Evolutionary conservation across 2,329 filamentous ascomycete species (phyloP).

Genomic region (Juglanconis sp.): DNA sequence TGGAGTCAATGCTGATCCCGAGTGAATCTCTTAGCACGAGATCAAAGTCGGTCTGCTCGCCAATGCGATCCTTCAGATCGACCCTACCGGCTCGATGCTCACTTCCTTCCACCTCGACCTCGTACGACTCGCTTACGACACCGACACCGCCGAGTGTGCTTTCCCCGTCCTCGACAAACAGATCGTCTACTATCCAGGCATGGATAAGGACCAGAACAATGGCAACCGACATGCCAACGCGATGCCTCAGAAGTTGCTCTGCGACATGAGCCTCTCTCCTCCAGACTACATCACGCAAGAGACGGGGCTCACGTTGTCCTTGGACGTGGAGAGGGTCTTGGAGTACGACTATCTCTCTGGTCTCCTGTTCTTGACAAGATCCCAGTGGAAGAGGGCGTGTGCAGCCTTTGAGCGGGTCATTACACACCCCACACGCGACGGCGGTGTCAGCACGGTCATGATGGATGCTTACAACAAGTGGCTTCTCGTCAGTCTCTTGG

Average conservation of each 20-base stretch:
- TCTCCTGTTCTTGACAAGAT: constrained; percentile 60
- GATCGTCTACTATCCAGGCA: constrained; percentile 62
- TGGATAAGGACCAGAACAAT: constrained; percentile 23
- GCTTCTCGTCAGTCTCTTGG: constrained; percentile 72
- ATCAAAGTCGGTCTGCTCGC: constrained; percentile 45
- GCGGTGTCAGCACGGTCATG: constrained; percentile 72
- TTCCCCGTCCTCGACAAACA: constrained; percentile 61
- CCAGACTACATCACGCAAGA: constrained; percentile 57
- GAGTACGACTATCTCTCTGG: constrained; percentile 66
- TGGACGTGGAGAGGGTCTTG: constrained; percentile 54
- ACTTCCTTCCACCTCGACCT: constrained; percentile 61
- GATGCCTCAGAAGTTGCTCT: constrained; percentile 34
- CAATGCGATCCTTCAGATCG: constrained; percentile 60
- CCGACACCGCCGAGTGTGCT: constrained; percentile 50
- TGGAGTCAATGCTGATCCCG: not conserved
- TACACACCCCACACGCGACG: constrained; percentile 61
- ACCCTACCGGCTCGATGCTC: constrained; percentile 64
- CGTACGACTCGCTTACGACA: constrained; percentile 56
- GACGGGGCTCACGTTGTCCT: constrained; percentile 53
- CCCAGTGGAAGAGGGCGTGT: constrained; percentile 61
- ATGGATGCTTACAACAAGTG: constrained; percentile 90
- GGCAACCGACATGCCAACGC: constrained; percentile 26
- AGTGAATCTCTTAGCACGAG: constrained; percentile 35
- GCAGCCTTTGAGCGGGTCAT: constrained; percentile 63
- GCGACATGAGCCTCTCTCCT: constrained; percentile 44